Conservation (phyloP, 371 early-diverging fungal genomes). For the Batkoa obscura region DNA sequence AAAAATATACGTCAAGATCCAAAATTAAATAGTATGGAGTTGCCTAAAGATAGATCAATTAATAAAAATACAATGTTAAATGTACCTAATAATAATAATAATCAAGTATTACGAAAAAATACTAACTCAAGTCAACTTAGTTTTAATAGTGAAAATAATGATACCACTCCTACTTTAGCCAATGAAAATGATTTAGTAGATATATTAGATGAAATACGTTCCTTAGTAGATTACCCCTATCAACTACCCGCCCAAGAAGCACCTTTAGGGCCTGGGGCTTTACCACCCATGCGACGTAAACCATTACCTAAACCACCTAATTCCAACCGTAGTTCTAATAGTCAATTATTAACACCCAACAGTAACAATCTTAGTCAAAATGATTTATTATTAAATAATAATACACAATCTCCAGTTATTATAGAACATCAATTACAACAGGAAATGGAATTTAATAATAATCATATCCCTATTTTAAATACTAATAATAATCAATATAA, state of each 20-base stretch:
- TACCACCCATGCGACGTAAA: constrained; percentile 1
- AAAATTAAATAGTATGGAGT: background rate
- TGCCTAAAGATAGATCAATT: background rate
- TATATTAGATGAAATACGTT: constrained; percentile 3
- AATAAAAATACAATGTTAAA: too few relatives aligned
- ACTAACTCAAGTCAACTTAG: too few relatives aligned
- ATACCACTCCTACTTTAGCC: background rate
- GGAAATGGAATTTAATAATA: too few relatives aligned
- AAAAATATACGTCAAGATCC: background rate
- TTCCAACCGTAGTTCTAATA: background rate
- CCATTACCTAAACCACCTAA: background rate
- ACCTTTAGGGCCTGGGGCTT: background rate
- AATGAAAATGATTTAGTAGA: background rate
- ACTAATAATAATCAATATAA: too few relatives aligned
- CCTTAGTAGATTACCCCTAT: constrained; percentile 4
- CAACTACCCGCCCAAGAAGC: background rate
- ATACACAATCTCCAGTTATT: background rate
- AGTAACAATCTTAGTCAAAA: too few relatives aligned
- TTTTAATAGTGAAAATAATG: background rate
- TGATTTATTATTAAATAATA: too few relatives aligned
- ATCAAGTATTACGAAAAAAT: too few relatives aligned
- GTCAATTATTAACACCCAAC: background rate
- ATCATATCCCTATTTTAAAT: too few relatives aligned
- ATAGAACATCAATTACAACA: too few relatives aligned
- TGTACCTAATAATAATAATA: too few relatives aligned